Base-by-base conservation (phyloP, 1,284 basidiomycete species). In the Neolentinus lepideus region DNA sequence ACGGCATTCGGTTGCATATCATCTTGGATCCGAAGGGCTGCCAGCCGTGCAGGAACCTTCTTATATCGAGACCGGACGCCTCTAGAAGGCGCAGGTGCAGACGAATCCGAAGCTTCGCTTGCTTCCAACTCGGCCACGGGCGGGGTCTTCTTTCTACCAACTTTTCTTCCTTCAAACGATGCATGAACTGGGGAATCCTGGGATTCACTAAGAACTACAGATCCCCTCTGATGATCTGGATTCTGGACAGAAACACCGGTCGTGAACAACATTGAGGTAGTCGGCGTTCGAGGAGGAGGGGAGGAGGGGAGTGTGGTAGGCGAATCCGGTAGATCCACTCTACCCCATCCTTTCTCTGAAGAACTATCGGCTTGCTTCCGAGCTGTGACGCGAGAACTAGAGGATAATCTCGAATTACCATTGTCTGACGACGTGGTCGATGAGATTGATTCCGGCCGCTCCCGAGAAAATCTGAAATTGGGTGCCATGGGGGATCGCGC, bases 401-500 rank as follows among this genome's bases (percentile, higher is more conserved):
- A 50, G 11, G 47, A 22, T 12, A 31, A 31, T 21, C 24, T 26
- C 6, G 47, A 50, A 26, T 8, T 16, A 8, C 10, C 47, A 26
- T 29, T 50, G 25, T 65, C 63, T 0, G 68, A 66, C 1, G 64
- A 57, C 12, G 61, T 60, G n/a, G 63, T 51, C 2, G 61, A 68
- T 6, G 63, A 65, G 12, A 61, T 55, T 6, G 67, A 66, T 8
- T 57, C 61, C 27, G 38, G 38, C n/a, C 60, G 56, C 24, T 63
- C 64, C 61, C 52, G 65, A 16, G 57, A 63, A 48, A 62, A 64
- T 54, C 76, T 73, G 59, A 75, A 80, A 14, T 69, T 71, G 38
- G 81, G 74, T n/a, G 85, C 84, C 83, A 88, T 85, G 1, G 87
- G 85, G 2, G 86, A 89, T 6, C 86, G 66, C 9, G 83, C 80